Base-by-base conservation (phyloP, 1,284 basidiomycete genomes). In the Ceratobasidium sp. region DNA sequence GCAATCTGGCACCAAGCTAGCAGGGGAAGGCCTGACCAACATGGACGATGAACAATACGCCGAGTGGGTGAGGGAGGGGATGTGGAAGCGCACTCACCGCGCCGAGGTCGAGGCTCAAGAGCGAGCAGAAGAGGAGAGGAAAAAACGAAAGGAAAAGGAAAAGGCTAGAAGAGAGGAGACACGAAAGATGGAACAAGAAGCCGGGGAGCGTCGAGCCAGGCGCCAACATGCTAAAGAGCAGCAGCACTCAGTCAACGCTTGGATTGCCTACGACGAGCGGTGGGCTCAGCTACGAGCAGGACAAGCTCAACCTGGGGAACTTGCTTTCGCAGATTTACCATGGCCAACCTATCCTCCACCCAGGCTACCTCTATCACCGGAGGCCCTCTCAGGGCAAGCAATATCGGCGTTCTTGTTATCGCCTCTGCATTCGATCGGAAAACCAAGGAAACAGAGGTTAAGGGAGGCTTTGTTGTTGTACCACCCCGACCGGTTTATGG, bases 41-140 rank as follows among this genome's bases (percentile, higher is more conserved):
- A 92, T 95, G 92, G 92, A 93, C 81, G 94, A 95, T n/a, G 93
- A 95, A 80, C 91, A 94, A 81, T 95, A 95, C 81, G 90, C 91
- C 2, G 94, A 95, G 82, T 95, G 93, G 91, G 85, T 95, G 49
- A 86, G 94, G 79, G 85, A 88, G 58, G 93, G 93, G 44, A 95
- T 95, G 92, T 95, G 93, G 88, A 89, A 90, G 91, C 91, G 81
- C n/a, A 80, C 80, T 63, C 84, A 85, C 71, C 81, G 18, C 87
- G 89, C 64, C 89, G 83, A 94, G 84, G 88, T 90, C 81, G 92
- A 89, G 79, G 92, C 93, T 79, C 87, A 90, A 78, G 86, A 89
- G 78, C 89, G 88, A 23, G 86, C 82, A 86, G 82, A 89, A 90
- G 82, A 89, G 46, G 84, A 85, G 78, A 82, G 81, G 23, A 80